Conservation (phyloP, 345 rosid genomes). For the Balakata baccata region DNA sequence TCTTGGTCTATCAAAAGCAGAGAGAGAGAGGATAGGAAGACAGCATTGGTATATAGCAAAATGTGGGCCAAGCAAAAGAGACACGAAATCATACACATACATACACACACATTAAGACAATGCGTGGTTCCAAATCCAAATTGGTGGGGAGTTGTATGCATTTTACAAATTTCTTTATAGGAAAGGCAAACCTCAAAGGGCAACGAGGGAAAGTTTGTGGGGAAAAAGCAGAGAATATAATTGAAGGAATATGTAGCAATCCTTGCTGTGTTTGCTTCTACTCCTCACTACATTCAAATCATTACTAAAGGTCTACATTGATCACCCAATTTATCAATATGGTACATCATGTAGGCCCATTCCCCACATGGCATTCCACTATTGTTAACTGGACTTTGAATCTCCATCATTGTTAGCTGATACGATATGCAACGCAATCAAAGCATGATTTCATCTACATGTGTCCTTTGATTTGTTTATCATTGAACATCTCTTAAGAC, state of each 20-base stretch:
- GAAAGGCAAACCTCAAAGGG: slow-evolving; percentile 18
- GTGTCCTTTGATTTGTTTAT: slow-evolving; percentile 27
- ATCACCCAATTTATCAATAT: slow-evolving; percentile 15
- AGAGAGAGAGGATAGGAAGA: slow-evolving; percentile 12
- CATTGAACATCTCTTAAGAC: slow-evolving; percentile 32
- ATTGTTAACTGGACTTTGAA: slow-evolving; percentile 27
- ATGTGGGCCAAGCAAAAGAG: slow-evolving; percentile 11
- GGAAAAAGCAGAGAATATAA: slow-evolving; percentile 32
- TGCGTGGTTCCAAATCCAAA: slow-evolving; percentile 27
- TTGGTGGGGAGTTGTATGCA: slow-evolving; percentile 17
- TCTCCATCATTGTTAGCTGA: slow-evolving; percentile 39
- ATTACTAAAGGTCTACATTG: slow-evolving; percentile 28
- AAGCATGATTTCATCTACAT: slow-evolving; percentile 15
- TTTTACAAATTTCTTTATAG: slow-evolving; percentile 17
- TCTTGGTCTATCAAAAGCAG: slow-evolving; percentile 11
- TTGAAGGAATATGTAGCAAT: slow-evolving; percentile 36
- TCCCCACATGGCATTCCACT: slow-evolving; percentile 25
- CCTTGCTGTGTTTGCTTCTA: slow-evolving; percentile 61
- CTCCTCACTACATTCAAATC: slow-evolving; percentile 47
- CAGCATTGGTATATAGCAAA: slow-evolving; percentile 1
- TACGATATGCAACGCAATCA: slow-evolving; percentile 11
- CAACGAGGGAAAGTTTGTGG: slow-evolving; percentile 9
- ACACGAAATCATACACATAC: neutral
- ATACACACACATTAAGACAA: slow-evolving; percentile 8
- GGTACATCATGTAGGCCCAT: slow-evolving; percentile 17